A percentile compares a stretch with the other conserved stretches of the same genome.
Conservation (phyloP, 2,329 filamentous ascomycete species). For the Colletotrichum siamense region DNA sequence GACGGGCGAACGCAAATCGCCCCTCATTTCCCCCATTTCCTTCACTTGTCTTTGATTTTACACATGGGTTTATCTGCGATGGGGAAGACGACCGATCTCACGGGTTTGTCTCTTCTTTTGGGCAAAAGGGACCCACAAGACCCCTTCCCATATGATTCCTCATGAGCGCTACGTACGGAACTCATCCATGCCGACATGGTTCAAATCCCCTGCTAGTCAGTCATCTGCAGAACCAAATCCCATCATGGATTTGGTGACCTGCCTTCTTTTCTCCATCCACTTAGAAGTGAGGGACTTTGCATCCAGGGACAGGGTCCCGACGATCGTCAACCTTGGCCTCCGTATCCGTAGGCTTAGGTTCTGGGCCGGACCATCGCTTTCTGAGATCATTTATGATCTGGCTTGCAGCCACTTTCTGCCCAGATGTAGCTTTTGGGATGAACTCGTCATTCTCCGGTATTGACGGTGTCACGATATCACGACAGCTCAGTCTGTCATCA, state of each 20-base stretch:
- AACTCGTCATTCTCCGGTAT: not conserved
- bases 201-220: not conserved
- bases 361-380: not conserved
- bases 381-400: slow-evolving; percentile 5
- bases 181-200: not conserved
- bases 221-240: not conserved
- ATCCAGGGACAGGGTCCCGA: slow-evolving; percentile 3
- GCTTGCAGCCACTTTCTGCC: not conserved
- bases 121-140: not conserved
- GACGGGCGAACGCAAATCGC: not conserved
- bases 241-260: not conserved
- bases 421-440: not conserved
- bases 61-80: not conserved
- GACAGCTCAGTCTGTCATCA: not conserved
- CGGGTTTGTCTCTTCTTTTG: not conserved
- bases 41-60: not conserved
- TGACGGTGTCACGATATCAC: not conserved
- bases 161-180: not conserved
- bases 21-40: not conserved
- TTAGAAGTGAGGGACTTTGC: not conserved
- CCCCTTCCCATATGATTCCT: not conserved
- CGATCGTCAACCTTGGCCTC: not conserved
- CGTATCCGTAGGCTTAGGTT: not conserved
- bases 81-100: not conserved
- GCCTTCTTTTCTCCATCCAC: not conserved